Evolutionary conservation across 2,329 filamentous ascomycete genomes (phyloP).

Genomic region (Thielaviopsis musarum): DNA sequence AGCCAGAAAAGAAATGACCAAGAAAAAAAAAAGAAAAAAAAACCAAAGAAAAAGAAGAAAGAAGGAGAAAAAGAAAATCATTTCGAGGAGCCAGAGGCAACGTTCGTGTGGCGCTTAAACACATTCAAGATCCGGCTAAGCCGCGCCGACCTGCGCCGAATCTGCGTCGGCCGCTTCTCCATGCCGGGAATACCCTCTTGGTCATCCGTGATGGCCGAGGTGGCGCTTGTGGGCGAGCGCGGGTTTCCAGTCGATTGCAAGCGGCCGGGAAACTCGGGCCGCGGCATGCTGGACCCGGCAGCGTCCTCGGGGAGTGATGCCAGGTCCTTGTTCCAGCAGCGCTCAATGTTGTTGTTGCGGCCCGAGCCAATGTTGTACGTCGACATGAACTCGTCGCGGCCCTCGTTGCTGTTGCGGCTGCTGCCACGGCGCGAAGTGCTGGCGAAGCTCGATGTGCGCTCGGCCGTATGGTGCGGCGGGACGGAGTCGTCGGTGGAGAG

Average conservation of each 20-base stretch:
- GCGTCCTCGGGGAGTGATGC: not conserved
- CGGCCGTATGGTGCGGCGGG: not conserved
- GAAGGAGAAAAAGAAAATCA: not conserved
- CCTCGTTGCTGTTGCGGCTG: not conserved
- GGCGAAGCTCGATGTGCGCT: not conserved
- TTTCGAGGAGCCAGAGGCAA: not conserved
- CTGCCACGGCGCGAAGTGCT: not conserved
- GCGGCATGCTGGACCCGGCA: no score
- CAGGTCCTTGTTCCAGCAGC: not conserved
- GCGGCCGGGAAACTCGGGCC: not conserved
- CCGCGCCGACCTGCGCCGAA: not conserved
- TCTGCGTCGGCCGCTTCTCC: not conserved
- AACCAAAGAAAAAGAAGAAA: not conserved
- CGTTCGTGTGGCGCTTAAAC: slow-evolving; percentile 4
- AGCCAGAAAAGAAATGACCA: not conserved
- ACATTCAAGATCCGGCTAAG: slow-evolving; percentile 1
- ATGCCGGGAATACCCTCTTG: not conserved
- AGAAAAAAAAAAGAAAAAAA: not conserved
- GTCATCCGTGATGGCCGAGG: not conserved
- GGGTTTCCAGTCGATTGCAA: not conserved
- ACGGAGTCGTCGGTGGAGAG: not conserved
- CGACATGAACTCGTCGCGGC: not conserved
- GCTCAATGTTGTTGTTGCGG: not conserved
- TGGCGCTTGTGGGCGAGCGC: not conserved
- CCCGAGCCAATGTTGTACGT: not conserved